These are phyloP conservation scores for Heliosperma pusillum DNA, from an alignment of 148 eudicot genomes.

Conservation along the genomic window DNA sequence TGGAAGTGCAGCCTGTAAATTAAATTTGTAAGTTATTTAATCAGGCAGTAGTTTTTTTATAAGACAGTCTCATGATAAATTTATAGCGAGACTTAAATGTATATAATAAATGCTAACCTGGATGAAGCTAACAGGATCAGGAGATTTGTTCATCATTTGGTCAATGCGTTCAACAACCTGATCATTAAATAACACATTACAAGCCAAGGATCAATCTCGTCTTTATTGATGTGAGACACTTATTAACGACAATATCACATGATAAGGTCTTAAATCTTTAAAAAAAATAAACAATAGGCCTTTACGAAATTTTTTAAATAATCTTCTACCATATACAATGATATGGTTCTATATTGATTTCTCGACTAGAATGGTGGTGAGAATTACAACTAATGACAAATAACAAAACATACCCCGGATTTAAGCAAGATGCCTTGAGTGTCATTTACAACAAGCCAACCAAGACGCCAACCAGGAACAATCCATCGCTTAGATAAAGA, in stretches of 20 bases:
- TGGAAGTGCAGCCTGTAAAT: conserved; percentile 46
- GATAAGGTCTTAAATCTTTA: no score
- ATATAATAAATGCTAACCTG: conserved; percentile 38
- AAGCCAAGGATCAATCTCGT: background rate
- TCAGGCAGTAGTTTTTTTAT: no score
- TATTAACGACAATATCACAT: no score
- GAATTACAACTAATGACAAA: no score
- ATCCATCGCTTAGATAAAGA: conserved; percentile 79
- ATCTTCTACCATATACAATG: no score
- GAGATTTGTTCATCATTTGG: conserved; percentile 33
- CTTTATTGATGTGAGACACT: no score
- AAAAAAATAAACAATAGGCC: no score
- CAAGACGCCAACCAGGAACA: conserved; percentile 91
- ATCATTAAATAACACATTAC: background rate
- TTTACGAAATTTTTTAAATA: no score
- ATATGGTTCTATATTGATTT: no score
- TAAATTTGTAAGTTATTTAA: background rate
- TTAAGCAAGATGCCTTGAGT: conserved; percentile 42
- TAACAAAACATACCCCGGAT: conserved; percentile 30
- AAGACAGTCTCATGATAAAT: no score
- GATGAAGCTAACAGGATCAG: conserved; percentile 58
- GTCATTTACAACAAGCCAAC: conserved; percentile 67
- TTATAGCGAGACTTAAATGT: no score
- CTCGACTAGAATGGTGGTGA: no score
- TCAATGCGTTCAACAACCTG: conserved; percentile 49